Evolutionary conservation across 495 filamentous ascomycete genomes (phyloP), one percentile per base, ranked within the genome.

Genomic region (Penicillium alfredii): DNA sequence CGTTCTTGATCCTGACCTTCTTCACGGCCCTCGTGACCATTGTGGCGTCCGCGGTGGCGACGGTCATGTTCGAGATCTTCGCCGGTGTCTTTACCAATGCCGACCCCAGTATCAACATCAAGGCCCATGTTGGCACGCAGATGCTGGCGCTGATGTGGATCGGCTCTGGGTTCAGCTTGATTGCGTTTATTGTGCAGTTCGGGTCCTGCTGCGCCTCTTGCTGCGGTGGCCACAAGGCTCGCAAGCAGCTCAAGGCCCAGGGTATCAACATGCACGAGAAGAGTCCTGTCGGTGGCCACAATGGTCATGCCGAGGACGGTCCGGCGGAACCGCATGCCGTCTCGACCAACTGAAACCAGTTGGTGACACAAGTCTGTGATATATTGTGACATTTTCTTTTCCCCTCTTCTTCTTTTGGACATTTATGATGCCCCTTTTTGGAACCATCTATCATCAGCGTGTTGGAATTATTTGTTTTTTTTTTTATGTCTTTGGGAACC

Each of bases 91-190:
- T 92, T 45, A 54, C 57, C 18, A 59, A 72, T 61, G 62, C 73
- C 51, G 42, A 74, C 70, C 58, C 63, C 45, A 74, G 77, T 19
- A 59, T 95, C 11, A 92, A 94, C 51, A 90, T 96, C 46, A 54
- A 64, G 6, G 85, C 82, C 3, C 58, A 71, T 8, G 51, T 94
- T 4, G 88, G 88, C 3, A 64, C 42, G 4, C 66, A 72, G 46
- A 93, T 96, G 88, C 74, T 94, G 51, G 81, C 67, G 0, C 93
- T 94, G 47, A 88, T 94, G 84, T 96, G 89, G 89, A 71, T 84
- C 21, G 87, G 80, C 0, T 68, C 75, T 0, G 82, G 61, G 0
- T 82, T 81, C 34, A 72, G 73, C 5, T 49, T 88, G 1, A 38
- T 84, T 30, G 79, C 78, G 0, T 92, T 82, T 47, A 53, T 86